Base-by-base conservation (phyloP, 176 grass and related monocot genomes). In the Rhynchospora tenuis region DNA sequence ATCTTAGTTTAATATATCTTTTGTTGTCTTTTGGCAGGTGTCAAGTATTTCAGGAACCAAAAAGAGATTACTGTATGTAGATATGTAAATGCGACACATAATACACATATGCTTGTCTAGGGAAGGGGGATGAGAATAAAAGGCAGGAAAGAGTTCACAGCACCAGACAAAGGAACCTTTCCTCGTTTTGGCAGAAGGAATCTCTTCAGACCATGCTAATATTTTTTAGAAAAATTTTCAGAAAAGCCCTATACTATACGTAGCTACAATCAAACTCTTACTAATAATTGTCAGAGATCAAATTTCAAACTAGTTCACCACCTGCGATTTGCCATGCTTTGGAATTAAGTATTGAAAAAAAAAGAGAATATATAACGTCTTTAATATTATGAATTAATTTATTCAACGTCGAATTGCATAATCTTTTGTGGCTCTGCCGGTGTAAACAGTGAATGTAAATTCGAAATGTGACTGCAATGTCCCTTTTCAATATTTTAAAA, bases 101-200 rank as follows among this genome's bases (percentile, higher is more conserved):
- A 22, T 50, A 44, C 45, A 73, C 19, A 48, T 68, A 15, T 86
- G 67, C 60, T 42, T 59, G 26, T 88, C 59, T 88, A 68, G 81
- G 78, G 68, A 57, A 83, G 68, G 59, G 71, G 44, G 70, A 84
- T 52, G 48, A 64, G 68, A 87, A 88, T 84, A 88, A 84, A 84
- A 59, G 20, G 24, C 43, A 12, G 20, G 59, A 78, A 10, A 73
- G 52, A 58, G 80, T 79, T 57, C 70, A 84, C 13, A 47, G 82
- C 73, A 50, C 42, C 60, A 74, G 82, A 85, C 87, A 85, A 85
- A 88, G 64, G 64, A 85, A 85, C 83, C 87, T 81, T 89, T 89
- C 83, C 77, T 89, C 83, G 81, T 68, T 89, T 85, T 89, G 87
- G 64, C 83, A 85, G 61, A 73, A 73, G 87, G 87, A 89, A 85